Evolutionary conservation across 768 basidiomycete species (phyloP), one percentile per base, ranked within the genome.

Genomic region (Phlebiopsis flavidoalba): DNA sequence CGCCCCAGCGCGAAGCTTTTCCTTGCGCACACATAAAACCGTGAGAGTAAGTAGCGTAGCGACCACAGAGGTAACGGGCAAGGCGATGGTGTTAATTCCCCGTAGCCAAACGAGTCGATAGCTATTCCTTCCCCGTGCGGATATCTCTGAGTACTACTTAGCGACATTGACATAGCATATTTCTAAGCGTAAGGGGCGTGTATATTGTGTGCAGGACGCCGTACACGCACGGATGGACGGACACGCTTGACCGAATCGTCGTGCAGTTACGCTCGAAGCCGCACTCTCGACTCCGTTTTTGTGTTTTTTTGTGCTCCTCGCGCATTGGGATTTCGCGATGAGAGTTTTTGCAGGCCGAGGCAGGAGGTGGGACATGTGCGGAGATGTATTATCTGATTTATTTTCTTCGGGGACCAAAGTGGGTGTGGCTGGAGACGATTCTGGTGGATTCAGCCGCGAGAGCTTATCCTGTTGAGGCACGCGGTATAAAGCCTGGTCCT

Each of bases 211-310:
- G 15, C 19, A 43, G n/a, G 43, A 31, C 15, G 43, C 21, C 22
- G 33, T 45, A 26, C 19, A 37, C 49, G 31, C 48, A 15, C 36
- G 46, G 47, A 61, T 61, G 60, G n/a, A 61, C 54, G 60, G n/a
- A 55, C 45, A 61, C 33, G 12, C 48, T 61, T 61, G 45, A 19
- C 33, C 45, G 26, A 45, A 40, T 24, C 53, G 45, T 35, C 60
- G 60, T 61, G 60, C 60, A n/a, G n/a, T 61, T 22, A 48, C n/a
- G 47, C 53, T 26, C 40, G 31, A 36, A 53, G n/a, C 15, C 17
- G 10, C n/a, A n/a, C 52, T 15, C 35, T 31, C 19, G 35, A 53
- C 31, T 19, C 4, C n/a, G 26, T 31, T 31, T 31, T 31, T 31
- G 26, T 31, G 26, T 31, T 31, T 31, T 31, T 31, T 31, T 31